A percentile compares a stretch with the other conserved stretches of the same genome.
Evolutionary conservation across 495 filamentous ascomycete species (phyloP).

Genomic region (Talaromyces ruber): DNA sequence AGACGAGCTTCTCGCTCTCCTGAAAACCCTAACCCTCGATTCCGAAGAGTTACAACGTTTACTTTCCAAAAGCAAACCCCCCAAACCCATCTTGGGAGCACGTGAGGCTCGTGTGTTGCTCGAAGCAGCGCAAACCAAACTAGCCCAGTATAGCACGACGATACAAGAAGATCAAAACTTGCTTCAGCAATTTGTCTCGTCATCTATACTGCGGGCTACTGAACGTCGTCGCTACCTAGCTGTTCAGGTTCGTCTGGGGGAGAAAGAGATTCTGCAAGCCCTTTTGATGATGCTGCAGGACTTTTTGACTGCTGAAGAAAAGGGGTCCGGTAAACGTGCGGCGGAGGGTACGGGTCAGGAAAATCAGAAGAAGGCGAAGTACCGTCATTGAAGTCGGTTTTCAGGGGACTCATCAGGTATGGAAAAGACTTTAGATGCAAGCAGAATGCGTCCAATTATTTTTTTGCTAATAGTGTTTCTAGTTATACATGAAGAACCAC

Average conservation of each 20-base stretch:
- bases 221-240: conserved; percentile 54
- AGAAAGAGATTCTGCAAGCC: conserved; percentile 63
- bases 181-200: conserved; percentile 24
- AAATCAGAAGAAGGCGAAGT: conserved; percentile 1
- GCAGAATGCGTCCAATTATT: neutral
- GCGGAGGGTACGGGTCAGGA: neutral
- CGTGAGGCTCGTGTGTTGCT: conserved; percentile 23
- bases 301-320: conserved; percentile 6
- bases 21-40: conserved; percentile 36
- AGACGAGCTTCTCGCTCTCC: conserved; percentile 40
- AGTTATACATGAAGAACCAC: conserved; percentile 3
- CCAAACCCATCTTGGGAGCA: conserved; percentile 26
- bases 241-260: conserved; percentile 66
- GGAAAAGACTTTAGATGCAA: neutral
- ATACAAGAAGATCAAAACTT: conserved; percentile 53
- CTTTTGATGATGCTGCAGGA: conserved; percentile 27
- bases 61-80: conserved; percentile 35
- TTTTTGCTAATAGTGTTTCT: conserved; percentile 6
- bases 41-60: conserved; percentile 29
- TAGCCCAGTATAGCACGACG: conserved; percentile 50
- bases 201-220: conserved; percentile 16
- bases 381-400: neutral
- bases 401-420: neutral
- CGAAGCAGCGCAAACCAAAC: conserved; percentile 21
- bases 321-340: conserved; percentile 11